Percentiles rank a stretch among this genome's conserved stretches.
These are phyloP conservation scores for Aspergillus sparsus DNA, from an alignment of 495 filamentous ascomycete genomes.

Conservation along the genomic window DNA sequence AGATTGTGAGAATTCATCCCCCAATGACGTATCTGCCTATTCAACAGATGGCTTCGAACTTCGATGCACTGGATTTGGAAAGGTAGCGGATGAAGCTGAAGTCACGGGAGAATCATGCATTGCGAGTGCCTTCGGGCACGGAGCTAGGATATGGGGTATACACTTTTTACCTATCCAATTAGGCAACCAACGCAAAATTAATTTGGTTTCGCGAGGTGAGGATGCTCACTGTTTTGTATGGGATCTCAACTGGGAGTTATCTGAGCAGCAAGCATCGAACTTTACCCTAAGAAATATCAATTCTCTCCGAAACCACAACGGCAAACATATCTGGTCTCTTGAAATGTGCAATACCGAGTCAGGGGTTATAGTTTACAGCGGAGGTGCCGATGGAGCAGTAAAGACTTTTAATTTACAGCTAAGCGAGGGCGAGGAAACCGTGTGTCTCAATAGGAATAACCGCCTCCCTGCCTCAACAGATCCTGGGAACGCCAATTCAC, in stretches of 20 bases:
- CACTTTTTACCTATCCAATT: constrained; percentile 54
- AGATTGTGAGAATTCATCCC: constrained; percentile 38
- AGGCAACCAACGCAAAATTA: constrained; percentile 25
- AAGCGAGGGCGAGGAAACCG: constrained; percentile 13
- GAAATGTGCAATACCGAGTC: constrained; percentile 41
- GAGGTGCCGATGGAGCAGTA: constrained; percentile 78
- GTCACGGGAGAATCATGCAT: constrained; percentile 44
- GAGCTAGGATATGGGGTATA: constrained; percentile 86
- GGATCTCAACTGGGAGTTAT: constrained; percentile 51
- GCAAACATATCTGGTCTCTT: constrained; percentile 91
- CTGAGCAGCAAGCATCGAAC: constrained; percentile 13
- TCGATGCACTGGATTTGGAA: constrained; percentile 46
- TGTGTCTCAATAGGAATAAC: constrained; percentile 21
- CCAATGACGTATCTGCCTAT: constrained; percentile 38
- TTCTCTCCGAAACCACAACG: constrained; percentile 64
- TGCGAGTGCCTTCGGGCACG: constrained; percentile 77
- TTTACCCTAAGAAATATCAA: constrained; percentile 52
- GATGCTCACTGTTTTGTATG: constrained; percentile 73
- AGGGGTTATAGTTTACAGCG: constrained; percentile 62
- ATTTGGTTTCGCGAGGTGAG: constrained; percentile 75
- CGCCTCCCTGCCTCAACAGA: constrained; percentile 9
- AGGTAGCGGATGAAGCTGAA: constrained; percentile 18
- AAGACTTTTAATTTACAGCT: constrained; percentile 33
- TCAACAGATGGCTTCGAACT: constrained; percentile 48
- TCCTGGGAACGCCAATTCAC: constrained; percentile 7